Base-by-base conservation (phyloP, 1,284 basidiomycete species). In the Fomitiporia mediterranea region DNA sequence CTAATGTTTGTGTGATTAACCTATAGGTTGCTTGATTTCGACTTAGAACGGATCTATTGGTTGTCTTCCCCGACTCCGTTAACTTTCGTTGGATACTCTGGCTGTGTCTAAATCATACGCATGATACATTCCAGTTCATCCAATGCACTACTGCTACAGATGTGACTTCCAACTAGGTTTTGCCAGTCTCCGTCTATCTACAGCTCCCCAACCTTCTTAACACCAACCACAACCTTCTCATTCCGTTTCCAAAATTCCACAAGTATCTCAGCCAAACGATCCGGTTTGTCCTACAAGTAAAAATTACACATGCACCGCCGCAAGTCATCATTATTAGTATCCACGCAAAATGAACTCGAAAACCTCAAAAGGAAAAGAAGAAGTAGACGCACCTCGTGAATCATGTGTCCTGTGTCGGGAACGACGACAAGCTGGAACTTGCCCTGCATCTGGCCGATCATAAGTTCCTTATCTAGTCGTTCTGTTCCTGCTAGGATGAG, bases 371-470 rank as follows among this genome's bases (percentile, higher is more conserved):
- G 49, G 5, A n/a, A 23, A 38, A 40, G 35, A 4, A 25, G 19
- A 54, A 15, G 6, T 23, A 52, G 2, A 64, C 79, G 53, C 58
- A 91, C 94, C 79, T 98, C 95, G 55, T 98, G 96, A 42, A 99
- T 70, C 73, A 96, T 90, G 67, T 99, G 96, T 0, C 96, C 96
- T 0, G 93, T 92, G 19, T 84, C 84, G 2, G 82, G 81, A 60
- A 97, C 81, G 25, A 98, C 93, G 21, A 83, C 85, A 64, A 98
- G 80, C 71, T 98, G 96, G 72, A 98, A 98, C 69, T 98, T 98
- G 56, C 95, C 95, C 72, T 91, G 87, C 96, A 99, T 98, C 70
- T 99, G 96, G 0, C 94, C 97, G 49, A 99, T 95, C 89, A 97
- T 98, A 39, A 99, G 78, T 62, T 92, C 86, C 62, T 84, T 89